phyloP scores from a whole-genome alignment of 106 monocot genomes.

The Dioscorea zingiberensis region DNA sequence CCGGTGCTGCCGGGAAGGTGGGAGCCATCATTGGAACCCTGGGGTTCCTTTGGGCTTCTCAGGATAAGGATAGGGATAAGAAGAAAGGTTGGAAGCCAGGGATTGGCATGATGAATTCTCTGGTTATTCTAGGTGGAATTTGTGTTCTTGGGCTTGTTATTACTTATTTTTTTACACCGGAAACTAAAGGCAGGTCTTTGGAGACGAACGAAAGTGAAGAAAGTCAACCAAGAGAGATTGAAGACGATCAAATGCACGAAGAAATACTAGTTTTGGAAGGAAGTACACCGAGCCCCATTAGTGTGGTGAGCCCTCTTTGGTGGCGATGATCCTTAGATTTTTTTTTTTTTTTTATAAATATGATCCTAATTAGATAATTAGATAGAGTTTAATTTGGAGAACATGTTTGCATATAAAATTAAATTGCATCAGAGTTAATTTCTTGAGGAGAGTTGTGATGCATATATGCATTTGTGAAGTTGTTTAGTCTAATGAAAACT shows the following conservation, averaged over 20 bases:
- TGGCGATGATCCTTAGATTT: no score
- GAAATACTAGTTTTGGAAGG: no score
- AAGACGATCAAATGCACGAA: no score
- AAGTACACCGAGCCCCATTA: not conserved
- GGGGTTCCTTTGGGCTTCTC: constrained; percentile 28
- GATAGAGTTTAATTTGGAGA: no score
- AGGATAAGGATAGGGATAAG: not conserved
- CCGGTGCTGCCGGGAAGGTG: constrained; percentile 49
- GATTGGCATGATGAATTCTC: constrained; percentile 23
- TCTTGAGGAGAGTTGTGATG: no score
- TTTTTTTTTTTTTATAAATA: no score
- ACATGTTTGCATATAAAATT: no score
- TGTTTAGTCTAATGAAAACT: no score
- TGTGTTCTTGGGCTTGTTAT: constrained; percentile 19
- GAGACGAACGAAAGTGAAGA: constrained; percentile 31
- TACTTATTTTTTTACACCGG: constrained; percentile 29
- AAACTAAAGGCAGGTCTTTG: constrained; percentile 34
- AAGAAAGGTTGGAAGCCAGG: constrained; percentile 12
- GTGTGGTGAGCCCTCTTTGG: not conserved
- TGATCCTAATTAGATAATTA: no score
- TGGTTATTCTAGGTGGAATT: constrained; percentile 21
- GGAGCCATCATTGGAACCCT: constrained; percentile 26
- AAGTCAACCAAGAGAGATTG: no score
- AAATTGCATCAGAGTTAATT: no score
- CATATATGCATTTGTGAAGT: no score